Percentiles rank a stretch among this genome's conserved stretches.
Evolutionary conservation across 352 stramenopile genomes (phyloP).

Genomic region (Blastocystis sp.): DNA sequence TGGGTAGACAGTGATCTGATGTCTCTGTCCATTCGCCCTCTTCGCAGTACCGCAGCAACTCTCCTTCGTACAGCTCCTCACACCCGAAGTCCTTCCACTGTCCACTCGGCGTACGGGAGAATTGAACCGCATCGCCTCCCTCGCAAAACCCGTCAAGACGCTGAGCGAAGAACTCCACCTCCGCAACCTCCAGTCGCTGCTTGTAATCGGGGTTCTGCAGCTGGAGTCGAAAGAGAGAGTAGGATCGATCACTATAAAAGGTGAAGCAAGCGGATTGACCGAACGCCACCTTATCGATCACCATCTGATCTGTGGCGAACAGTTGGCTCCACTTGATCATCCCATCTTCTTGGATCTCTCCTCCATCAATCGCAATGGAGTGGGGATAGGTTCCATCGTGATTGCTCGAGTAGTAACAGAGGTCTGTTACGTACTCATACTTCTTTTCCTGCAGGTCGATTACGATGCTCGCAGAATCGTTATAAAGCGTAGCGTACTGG

Average conservation of each 20-base stretch:
- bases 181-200: not conserved
- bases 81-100: slow-evolving; percentile 12
- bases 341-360: not conserved
- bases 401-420: not conserved
- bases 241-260: not conserved
- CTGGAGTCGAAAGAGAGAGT: not conserved
- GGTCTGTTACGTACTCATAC: slow-evolving; percentile 26
- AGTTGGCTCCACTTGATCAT: not conserved
- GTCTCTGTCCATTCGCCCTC: not conserved
- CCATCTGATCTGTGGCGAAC: not conserved
- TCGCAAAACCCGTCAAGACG: slow-evolving; percentile 33
- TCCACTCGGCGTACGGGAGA: not conserved
- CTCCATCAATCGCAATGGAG: not conserved
- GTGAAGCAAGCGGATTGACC: not conserved
- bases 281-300: not conserved
- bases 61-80: not conserved
- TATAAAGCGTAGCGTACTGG: not conserved
- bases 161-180: not conserved
- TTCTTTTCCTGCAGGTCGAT: not conserved
- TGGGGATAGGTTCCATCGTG: not conserved
- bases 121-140: not conserved
- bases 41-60: not conserved
- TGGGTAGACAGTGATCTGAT: not conserved
- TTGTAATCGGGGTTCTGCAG: not conserved
- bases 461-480: not conserved